Base-by-base conservation (phyloP, 108 stramenopile genomes). In the Nannochloropsis gaditana region DNA sequence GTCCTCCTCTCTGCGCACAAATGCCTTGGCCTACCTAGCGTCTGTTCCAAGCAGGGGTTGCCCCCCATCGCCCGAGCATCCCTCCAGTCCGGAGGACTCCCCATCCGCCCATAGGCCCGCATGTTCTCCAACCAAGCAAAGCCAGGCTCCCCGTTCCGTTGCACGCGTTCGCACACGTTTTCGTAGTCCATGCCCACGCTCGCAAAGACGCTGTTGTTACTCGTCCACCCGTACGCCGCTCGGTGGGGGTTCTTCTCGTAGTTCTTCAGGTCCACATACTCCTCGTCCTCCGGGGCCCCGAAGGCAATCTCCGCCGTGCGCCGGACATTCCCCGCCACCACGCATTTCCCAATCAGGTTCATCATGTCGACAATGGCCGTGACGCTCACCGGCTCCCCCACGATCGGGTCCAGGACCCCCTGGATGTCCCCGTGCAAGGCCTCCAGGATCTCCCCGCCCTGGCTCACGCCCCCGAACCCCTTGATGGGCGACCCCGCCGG, bases 111-210 rank as follows among this genome's bases (percentile, higher is more conserved):
- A 82, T 84, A 92, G 11, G 9, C 9, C 31, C 87, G 86, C 92
- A 92, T 92, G 89, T 92, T 92, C 45, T 92, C 89, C 50, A 92
- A 82, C 92, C 92, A 92, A 2, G 92, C 92, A 45, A 92, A 92
- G 19, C 92, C 92, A 4, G 92, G 92, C 85, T 92, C 92, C 41
- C 92, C 92, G 43, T 92, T 92, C 42, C 31, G 19, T 45, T 19
- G 19, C 15, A 92, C 87, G 41, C 91, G 88, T 45, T 91, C 90
- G 44, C 85, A 88, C 41, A 91, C 90, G 44, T 45, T n/a, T 9
- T 80, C n/a, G 87, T 92, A 92, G 84, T 92, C 91, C 92, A 92
- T 92, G 82, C 92, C 92, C 4, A 91, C 87, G 42, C 41, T 44
- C 19, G 89, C 90, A 83, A 91, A 87, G 44, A 91, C 90, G 44